A percentile compares a stretch with the other conserved stretches of the same genome.
These are phyloP conservation scores for Cucumis sativus DNA, from an alignment of 306 rosid genomes.

Conservation along the genomic window DNA sequence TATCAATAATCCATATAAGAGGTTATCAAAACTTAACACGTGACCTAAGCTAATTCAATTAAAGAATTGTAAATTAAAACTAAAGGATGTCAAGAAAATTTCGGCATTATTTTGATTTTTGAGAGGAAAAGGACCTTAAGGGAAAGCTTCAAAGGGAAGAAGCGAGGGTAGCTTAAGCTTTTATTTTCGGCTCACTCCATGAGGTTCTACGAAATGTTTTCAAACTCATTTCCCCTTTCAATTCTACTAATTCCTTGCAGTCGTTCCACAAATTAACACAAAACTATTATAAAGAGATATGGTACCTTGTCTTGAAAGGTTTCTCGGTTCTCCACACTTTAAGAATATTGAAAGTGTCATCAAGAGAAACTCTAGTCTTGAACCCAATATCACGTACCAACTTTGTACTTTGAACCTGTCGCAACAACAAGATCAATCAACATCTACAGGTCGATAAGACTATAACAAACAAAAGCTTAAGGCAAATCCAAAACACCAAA, in stretches of 20 bases:
- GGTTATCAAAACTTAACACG: not conserved
- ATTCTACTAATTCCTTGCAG: not conserved
- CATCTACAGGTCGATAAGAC: not conserved
- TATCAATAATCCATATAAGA: not conserved
- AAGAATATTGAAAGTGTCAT: slow-evolving; percentile 48
- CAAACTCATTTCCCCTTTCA: not conserved
- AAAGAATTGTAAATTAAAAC: not conserved
- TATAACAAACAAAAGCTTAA: not conserved
- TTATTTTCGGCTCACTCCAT: not conserved
- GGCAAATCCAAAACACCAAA: not conserved
- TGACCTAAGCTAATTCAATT: not conserved
- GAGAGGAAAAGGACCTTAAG: not conserved
- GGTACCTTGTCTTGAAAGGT: slow-evolving; percentile 64
- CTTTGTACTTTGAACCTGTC: slow-evolving; percentile 64
- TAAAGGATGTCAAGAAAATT: not conserved
- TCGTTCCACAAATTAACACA: not conserved
- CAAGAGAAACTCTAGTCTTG: slow-evolving; percentile 60
- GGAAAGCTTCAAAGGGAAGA: not conserved
- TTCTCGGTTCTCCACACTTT: slow-evolving; percentile 44
- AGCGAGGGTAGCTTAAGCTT: not conserved
- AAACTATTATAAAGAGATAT: not conserved
- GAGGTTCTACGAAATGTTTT: not conserved
- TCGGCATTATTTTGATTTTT: not conserved
- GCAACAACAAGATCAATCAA: slow-evolving; percentile 14
- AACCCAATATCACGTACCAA: slow-evolving; percentile 56